Conservation (phyloP, 1,284 basidiomycete species). For the Ganoderma meredithae region DNA sequence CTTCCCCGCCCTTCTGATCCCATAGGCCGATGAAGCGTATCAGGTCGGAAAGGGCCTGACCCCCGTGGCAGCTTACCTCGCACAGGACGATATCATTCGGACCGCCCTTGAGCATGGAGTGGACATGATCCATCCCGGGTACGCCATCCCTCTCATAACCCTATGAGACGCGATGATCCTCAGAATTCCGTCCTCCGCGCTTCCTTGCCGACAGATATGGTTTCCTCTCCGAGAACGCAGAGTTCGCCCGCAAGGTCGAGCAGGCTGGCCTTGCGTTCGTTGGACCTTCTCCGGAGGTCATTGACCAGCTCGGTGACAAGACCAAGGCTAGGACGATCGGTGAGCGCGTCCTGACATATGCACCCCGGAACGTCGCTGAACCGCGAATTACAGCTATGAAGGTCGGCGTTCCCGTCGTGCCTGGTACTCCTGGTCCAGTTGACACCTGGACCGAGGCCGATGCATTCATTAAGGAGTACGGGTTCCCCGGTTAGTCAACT, state of each 20-base stretch:
- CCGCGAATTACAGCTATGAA: slow-evolving; percentile 68
- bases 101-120: slow-evolving; percentile 97
- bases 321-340: slow-evolving; percentile 93
- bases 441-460: slow-evolving; percentile 84
- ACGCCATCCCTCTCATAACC: slow-evolving; percentile 38
- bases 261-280: slow-evolving; percentile 98
- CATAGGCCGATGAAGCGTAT: slow-evolving; percentile 96
- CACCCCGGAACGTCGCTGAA: neutral
- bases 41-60: slow-evolving; percentile 96
- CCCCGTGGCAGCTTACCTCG: slow-evolving; percentile 96
- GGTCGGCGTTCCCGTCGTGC: slow-evolving; percentile 94
- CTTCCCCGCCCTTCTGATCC: slow-evolving; percentile 15
- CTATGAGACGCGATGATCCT: slow-evolving; percentile 29
- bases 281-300: slow-evolving; percentile 95
- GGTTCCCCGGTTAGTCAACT: slow-evolving; percentile 81
- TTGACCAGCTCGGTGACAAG: slow-evolving; percentile 98
- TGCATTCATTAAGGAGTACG: slow-evolving; percentile 92
- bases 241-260: slow-evolving; percentile 96
- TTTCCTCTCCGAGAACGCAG: slow-evolving; percentile 97
- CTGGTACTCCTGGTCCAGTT: slow-evolving; percentile 96
- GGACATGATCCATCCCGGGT: slow-evolving; percentile 99
- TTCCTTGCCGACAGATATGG: slow-evolving; percentile 77
- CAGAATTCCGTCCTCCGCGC: slow-evolving; percentile 24
- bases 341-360: slow-evolving; percentile 40
- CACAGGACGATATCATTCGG: slow-evolving; percentile 96